Percentiles rank a stretch among this genome's conserved stretches.
These are phyloP conservation scores for Trebouxia gelatinosa DNA, from an alignment of 163 green algal species.

Conservation along the genomic window DNA sequence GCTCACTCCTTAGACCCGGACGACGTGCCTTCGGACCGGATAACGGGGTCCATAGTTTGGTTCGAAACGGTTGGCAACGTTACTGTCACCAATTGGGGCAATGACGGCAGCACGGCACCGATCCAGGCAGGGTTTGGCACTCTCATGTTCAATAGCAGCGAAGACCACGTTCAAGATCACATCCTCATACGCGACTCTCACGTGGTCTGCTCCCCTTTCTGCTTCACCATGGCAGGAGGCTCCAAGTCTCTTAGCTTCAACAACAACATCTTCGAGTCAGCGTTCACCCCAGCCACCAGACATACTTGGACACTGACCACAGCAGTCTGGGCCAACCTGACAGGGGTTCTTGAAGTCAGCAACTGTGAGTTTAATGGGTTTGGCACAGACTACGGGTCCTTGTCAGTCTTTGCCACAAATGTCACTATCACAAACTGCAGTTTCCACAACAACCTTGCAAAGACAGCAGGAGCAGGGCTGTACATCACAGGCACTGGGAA, in stretches of 20 bases:
- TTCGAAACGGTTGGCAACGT: not conserved
- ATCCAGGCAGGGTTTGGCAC: not conserved
- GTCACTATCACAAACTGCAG: conserved; percentile 1
- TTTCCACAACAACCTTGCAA: not conserved
- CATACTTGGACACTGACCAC: not conserved
- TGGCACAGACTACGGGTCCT: not conserved
- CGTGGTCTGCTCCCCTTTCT: not conserved
- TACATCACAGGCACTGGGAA: conserved; percentile 6
- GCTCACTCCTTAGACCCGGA: too few species aligned
- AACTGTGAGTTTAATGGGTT: not conserved
- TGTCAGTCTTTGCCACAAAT: conserved; percentile 1
- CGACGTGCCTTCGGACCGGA: too few species aligned
- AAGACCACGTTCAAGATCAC: not conserved
- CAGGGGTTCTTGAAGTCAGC: not conserved
- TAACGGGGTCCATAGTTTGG: not conserved
- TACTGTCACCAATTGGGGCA: not conserved
- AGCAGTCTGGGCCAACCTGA: conserved; percentile 7
- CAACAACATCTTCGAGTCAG: not conserved
- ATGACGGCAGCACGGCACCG: not conserved
- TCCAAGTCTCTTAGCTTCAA: not conserved
- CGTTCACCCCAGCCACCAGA: not conserved
- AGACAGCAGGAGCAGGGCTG: not conserved
- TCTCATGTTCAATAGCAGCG: not conserved
- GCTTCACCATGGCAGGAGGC: not conserved
- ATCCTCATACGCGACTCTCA: not conserved